Conservation (phyloP, 352 stramenopile species). For the Globisporangium cylindrosporum region DNA sequence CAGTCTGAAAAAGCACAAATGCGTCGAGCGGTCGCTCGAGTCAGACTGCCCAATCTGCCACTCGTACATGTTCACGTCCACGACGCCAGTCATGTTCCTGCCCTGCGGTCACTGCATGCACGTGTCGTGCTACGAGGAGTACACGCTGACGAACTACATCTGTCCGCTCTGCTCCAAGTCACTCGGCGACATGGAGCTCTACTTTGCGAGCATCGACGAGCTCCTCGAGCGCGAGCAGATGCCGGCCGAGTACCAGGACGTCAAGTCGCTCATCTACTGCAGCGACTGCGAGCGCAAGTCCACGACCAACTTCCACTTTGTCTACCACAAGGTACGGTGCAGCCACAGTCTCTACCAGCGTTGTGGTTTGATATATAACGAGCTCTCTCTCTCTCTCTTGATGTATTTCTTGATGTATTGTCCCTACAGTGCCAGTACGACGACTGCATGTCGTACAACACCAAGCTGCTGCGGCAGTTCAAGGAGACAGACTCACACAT, state of each 20-base stretch:
- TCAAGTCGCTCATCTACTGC: slow-evolving; percentile 78
- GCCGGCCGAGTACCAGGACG: slow-evolving; percentile 71
- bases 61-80: slow-evolving; percentile 95
- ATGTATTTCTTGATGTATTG: neutral
- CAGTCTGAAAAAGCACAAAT: slow-evolving; percentile 90
- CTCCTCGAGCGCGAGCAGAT: slow-evolving; percentile 78
- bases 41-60: slow-evolving; percentile 95
- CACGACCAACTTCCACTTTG: slow-evolving; percentile 79
- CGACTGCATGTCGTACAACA: slow-evolving; percentile 84
- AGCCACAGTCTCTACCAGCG: neutral
- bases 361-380: neutral
- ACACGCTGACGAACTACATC: slow-evolving; percentile 93
- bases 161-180: slow-evolving; percentile 95
- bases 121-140: slow-evolving; percentile 93
- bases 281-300: slow-evolving; percentile 86
- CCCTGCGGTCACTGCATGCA: slow-evolving; percentile 97
- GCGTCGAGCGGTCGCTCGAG: slow-evolving; percentile 93
- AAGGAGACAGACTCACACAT: slow-evolving; percentile 44
- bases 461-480: slow-evolving; percentile 79
- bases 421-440: slow-evolving; percentile 58
- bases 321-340: slow-evolving; percentile 77
- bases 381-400: neutral
- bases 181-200: slow-evolving; percentile 92
- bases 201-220: slow-evolving; percentile 87
- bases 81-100: slow-evolving; percentile 92